These are phyloP conservation scores for Pseudodiploospora longispora DNA, from an alignment of 2,329 filamentous ascomycete species.

Conservation along the genomic window DNA sequence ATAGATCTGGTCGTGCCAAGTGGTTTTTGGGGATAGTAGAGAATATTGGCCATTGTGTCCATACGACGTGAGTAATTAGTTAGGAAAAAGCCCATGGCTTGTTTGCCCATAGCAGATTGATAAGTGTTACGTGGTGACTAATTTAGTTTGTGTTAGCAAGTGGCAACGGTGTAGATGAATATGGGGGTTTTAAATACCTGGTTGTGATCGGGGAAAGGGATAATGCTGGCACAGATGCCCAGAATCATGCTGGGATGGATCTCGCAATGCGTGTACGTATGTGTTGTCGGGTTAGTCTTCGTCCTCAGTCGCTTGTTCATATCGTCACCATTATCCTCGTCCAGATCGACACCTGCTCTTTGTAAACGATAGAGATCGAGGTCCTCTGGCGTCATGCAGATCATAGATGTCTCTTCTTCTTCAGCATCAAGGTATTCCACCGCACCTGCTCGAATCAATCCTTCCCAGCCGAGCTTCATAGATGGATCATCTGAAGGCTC, in stretches of 20 bases:
- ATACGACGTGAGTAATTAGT: conserved; percentile 96
- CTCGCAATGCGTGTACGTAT: conserved; percentile 96
- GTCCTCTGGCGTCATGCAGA: conserved; percentile 97
- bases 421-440: conserved; percentile 97
- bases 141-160: conserved; percentile 21
- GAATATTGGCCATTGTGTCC: conserved; percentile 99
- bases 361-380: conserved; percentile 68
- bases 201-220: conserved; percentile 99
- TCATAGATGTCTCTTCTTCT: conserved; percentile 98
- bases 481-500: conserved; percentile 52
- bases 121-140: conserved; percentile 97
- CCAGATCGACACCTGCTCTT: conserved; percentile 55
- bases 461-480: conserved; percentile 77
- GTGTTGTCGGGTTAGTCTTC: conserved; percentile 75
- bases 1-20: conserved; percentile 93
- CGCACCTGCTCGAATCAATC: conserved; percentile 72
- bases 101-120: conserved; percentile 99
- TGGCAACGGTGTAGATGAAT: not conserved
- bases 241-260: conserved; percentile 99
- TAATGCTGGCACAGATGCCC: conserved; percentile 97
- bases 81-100: conserved; percentile 98
- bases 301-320: conserved; percentile 83
- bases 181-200: conserved; percentile 44
- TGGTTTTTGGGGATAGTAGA: conserved; percentile 98
- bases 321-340: conserved; percentile 56